Conservation (phyloP, 2,329 filamentous ascomycete species). For the Knufia fluminis region DNA sequence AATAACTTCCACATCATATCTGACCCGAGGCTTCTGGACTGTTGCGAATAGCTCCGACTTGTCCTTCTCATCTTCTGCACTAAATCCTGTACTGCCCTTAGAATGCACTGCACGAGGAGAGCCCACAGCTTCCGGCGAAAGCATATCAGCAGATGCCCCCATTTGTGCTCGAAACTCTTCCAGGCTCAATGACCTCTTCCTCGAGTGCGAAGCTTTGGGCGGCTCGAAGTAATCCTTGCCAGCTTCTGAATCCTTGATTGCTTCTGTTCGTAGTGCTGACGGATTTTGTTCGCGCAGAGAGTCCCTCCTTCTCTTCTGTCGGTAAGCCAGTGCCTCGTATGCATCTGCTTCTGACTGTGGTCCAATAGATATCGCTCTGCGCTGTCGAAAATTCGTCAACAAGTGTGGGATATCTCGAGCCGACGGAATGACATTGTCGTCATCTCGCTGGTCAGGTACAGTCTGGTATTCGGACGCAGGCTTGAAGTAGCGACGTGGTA, state of each 20-base stretch:
- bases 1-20: conserved; percentile 97
- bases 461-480: conserved; percentile 83
- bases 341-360: conserved; percentile 94
- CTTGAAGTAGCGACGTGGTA: conserved; percentile 85
- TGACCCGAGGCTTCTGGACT: conserved; percentile 75
- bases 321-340: conserved; percentile 88
- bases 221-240: conserved; percentile 11
- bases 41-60: conserved; percentile 75
- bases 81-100: not conserved
- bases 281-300: conserved; percentile 34
- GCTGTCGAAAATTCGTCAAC: conserved; percentile 65
- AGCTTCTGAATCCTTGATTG: conserved; percentile 11
- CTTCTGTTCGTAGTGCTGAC: conserved; percentile 10
- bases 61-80: conserved; percentile 29
- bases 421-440: conserved; percentile 82
- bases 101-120: conserved; percentile 18
- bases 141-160: conserved; percentile 50
- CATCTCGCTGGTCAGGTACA: conserved; percentile 61
- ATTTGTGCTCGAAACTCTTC: conserved; percentile 64
- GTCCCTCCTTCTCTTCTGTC: conserved; percentile 59
- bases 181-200: conserved; percentile 31
- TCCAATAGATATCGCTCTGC: conserved; percentile 78
- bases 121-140: conserved; percentile 23
- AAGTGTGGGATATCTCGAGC: conserved; percentile 80
- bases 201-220: not conserved